Evolutionary conservation across 2,329 filamentous ascomycete genomes (phyloP).

Genomic region (Pseudopyricularia cyperi): DNA sequence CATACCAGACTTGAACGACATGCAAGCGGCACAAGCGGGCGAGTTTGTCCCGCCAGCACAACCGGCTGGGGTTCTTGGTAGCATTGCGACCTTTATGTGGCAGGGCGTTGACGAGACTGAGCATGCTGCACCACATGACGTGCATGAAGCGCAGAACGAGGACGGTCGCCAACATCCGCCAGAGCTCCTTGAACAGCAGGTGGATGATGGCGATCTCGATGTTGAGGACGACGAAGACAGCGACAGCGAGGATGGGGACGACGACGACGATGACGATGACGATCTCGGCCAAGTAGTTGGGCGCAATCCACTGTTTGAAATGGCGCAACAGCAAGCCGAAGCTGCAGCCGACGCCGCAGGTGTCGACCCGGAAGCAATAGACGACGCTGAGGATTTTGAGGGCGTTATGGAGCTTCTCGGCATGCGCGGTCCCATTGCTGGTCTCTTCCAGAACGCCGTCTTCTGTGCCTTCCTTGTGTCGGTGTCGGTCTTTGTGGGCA

Average conservation of each 20-base stretch:
- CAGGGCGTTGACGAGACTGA: conserved; percentile 31
- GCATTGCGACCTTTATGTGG: conserved; percentile 49
- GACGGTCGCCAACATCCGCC: neutral
- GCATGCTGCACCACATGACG: neutral
- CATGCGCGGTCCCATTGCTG: conserved; percentile 84
- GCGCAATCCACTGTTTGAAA: neutral
- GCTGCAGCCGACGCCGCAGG: conserved; percentile 52
- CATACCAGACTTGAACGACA: conserved; percentile 3
- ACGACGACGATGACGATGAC: conserved; percentile 10
- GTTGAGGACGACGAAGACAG: conserved; percentile 16
- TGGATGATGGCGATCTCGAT: neutral
- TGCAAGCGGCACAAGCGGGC: neutral
- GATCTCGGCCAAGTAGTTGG: conserved; percentile 7
- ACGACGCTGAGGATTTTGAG: conserved; percentile 88
- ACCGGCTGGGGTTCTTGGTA: conserved; percentile 24
- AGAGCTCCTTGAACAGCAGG: neutral
- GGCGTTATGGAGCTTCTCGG: conserved; percentile 92
- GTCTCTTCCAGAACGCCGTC: conserved; percentile 84
- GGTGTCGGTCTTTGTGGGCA: conserved; percentile 69
- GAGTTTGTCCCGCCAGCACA: conserved; percentile 8
- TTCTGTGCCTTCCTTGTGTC: conserved; percentile 88
- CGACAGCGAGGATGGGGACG: conserved; percentile 10
- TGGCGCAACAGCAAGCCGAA: conserved; percentile 28
- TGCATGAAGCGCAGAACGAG: neutral
- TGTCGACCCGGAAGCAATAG: conserved; percentile 62